phyloP scores from a whole-genome alignment of 2,329 filamentous ascomycete genomes.

The Anthostomella pinea region DNA sequence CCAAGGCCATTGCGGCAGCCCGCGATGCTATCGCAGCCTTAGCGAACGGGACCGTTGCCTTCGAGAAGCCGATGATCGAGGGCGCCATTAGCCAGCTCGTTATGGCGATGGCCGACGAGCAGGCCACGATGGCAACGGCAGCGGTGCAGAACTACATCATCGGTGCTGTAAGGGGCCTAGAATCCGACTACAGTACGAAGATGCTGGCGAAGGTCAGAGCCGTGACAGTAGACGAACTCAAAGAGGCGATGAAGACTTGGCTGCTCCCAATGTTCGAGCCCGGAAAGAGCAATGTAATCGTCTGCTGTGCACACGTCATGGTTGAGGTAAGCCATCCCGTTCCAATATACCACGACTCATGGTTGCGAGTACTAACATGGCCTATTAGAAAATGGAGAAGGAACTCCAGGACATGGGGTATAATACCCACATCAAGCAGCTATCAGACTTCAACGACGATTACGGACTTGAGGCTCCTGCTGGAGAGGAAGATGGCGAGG shows the following conservation, averaged over 20 bases:
- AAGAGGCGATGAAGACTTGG: conserved; percentile 67
- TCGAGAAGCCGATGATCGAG: conserved; percentile 82
- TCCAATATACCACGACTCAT: too few relatives aligned
- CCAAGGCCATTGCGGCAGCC: conserved; percentile 78
- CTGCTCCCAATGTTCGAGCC: conserved; percentile 79
- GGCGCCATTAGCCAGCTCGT: conserved; percentile 90
- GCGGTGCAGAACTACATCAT: conserved; percentile 81
- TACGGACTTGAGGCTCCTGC: conserved; percentile 72
- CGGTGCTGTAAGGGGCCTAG: conserved; percentile 73
- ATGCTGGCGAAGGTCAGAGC: conserved; percentile 74
- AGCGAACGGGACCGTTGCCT: conserved; percentile 64
- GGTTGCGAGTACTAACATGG: conserved; percentile 21
- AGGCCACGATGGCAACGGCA: conserved; percentile 78
- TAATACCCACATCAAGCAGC: conserved; percentile 67
- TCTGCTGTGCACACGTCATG: conserved; percentile 85
- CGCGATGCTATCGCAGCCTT: conserved; percentile 73
- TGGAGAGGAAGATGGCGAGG: conserved; percentile 46
- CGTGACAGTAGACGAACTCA: conserved; percentile 75
- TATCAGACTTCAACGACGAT: conserved; percentile 83
- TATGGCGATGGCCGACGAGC: conserved; percentile 80
- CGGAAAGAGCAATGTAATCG: conserved; percentile 76
- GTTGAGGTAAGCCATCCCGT: conserved; percentile 73
- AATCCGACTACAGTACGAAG: conserved; percentile 72
- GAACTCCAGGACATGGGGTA: conserved; percentile 76
- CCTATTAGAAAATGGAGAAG: conserved; percentile 73